Evolutionary conservation across 1,284 basidiomycete genomes (phyloP).

Genomic region (Marasmius sp.): DNA sequence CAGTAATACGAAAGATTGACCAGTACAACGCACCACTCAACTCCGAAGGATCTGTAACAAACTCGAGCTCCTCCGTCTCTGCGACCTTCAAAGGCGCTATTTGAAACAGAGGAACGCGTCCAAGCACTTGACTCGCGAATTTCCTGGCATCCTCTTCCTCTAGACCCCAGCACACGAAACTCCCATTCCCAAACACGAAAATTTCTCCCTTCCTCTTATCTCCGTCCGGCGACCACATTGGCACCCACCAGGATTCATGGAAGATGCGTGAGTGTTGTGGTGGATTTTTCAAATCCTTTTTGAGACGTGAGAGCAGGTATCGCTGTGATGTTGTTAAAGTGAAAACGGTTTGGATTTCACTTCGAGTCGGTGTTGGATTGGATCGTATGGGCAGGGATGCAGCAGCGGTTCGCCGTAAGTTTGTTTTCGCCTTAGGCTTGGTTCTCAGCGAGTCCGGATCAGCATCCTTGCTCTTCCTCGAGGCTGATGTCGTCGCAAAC

Average conservation of each 20-base stretch:
- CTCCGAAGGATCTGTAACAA: slow-evolving; percentile 86
- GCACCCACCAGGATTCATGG: slow-evolving; percentile 78
- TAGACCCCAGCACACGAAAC: slow-evolving; percentile 86
- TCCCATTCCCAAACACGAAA: slow-evolving; percentile 85
- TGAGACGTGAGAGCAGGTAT: slow-evolving; percentile 61
- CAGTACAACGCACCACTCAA: slow-evolving; percentile 29
- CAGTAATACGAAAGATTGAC: slow-evolving; percentile 8
- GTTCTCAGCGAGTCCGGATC: slow-evolving; percentile 40
- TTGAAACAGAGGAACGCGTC: slow-evolving; percentile 53
- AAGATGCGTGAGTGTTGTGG: slow-evolving; percentile 55
- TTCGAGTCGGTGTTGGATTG: slow-evolving; percentile 77
- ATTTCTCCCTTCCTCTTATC: slow-evolving; percentile 80
- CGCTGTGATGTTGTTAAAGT: slow-evolving; percentile 79
- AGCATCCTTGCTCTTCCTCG: neutral
- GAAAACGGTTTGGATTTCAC: slow-evolving; percentile 70
- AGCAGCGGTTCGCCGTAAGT: slow-evolving; percentile 74
- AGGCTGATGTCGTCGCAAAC: neutral
- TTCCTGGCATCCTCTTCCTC: slow-evolving; percentile 73
- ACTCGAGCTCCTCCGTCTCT: slow-evolving; percentile 89
- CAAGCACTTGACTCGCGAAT: slow-evolving; percentile 68
- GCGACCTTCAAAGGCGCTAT: slow-evolving; percentile 63
- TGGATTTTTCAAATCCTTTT: slow-evolving; percentile 40
- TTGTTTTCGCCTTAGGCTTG: slow-evolving; percentile 75
- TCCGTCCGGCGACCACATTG: slow-evolving; percentile 61
- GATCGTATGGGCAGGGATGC: slow-evolving; percentile 75